These are phyloP conservation scores for Zalaria obscura DNA, from an alignment of 2,329 filamentous ascomycete genomes.

Conservation along the genomic window DNA sequence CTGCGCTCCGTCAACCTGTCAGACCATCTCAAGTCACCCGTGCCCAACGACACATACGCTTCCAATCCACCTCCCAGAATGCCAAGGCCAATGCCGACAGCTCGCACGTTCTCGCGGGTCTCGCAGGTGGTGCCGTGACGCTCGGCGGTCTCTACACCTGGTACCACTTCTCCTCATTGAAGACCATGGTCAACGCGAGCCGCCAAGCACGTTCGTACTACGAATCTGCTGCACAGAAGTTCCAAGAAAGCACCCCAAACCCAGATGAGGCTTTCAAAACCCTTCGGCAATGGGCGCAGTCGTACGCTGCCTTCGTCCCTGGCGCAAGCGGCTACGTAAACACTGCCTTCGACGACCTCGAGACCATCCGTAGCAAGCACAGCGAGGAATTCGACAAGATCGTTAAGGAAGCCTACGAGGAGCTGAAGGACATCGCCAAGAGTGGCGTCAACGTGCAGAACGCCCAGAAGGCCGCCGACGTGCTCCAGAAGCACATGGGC, in stretches of 20 bases:
- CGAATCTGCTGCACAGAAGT: slow-evolving; percentile 42
- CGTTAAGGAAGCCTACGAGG: slow-evolving; percentile 50
- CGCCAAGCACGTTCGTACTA: slow-evolving; percentile 47
- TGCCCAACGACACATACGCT: slow-evolving; percentile 9
- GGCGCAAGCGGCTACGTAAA: slow-evolving; percentile 57
- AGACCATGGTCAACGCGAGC: slow-evolving; percentile 32
- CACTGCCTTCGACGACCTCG: slow-evolving; percentile 54
- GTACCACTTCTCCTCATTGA: slow-evolving; percentile 40
- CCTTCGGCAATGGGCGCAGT: slow-evolving; percentile 51
- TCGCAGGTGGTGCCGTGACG: slow-evolving; percentile 35
- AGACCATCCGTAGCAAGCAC: slow-evolving; percentile 53
- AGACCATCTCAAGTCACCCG: slow-evolving; percentile 3
- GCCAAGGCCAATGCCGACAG: slow-evolving; percentile 11
- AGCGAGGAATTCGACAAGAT: slow-evolving; percentile 56
- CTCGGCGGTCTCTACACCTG: slow-evolving; percentile 34
- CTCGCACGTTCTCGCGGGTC: slow-evolving; percentile 31
- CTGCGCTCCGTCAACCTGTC: slow-evolving; percentile 3
- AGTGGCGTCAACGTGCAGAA: slow-evolving; percentile 49
- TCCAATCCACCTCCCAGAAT: slow-evolving; percentile 16
- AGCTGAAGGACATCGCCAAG: slow-evolving; percentile 48
- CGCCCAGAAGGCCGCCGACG: slow-evolving; percentile 44
- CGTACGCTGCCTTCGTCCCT: slow-evolving; percentile 58
- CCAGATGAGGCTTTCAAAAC: slow-evolving; percentile 50
- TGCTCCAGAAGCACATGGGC: slow-evolving; percentile 38
- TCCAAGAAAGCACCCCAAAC: slow-evolving; percentile 42